phyloP scores from a whole-genome alignment of 2,329 filamentous ascomycete species.

The Neophaeococcomyces aloes region DNA sequence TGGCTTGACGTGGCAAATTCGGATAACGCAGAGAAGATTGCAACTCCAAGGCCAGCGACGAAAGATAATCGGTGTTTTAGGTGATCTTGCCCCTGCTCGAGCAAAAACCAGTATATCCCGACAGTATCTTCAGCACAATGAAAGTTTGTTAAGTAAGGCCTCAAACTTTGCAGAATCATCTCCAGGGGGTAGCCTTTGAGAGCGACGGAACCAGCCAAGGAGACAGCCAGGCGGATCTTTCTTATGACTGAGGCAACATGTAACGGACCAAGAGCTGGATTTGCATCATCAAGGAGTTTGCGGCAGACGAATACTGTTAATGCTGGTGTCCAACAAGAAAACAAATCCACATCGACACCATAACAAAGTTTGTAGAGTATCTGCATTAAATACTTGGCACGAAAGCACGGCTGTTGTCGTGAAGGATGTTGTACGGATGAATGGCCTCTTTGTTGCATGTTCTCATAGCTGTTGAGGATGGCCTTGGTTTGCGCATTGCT shows the following conservation, averaged over 20 bases:
- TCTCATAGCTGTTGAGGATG: slow-evolving; percentile 53
- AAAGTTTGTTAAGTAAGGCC: slow-evolving; percentile 66
- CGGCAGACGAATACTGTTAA: slow-evolving; percentile 65
- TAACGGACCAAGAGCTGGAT: slow-evolving; percentile 72
- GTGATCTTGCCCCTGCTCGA: slow-evolving; percentile 56
- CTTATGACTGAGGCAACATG: slow-evolving; percentile 79
- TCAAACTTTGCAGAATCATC: slow-evolving; percentile 74
- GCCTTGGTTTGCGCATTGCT: slow-evolving; percentile 49
- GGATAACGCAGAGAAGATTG: slow-evolving; percentile 66
- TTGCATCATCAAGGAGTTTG: slow-evolving; percentile 67
- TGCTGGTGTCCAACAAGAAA: slow-evolving; percentile 62
- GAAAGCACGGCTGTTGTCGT: slow-evolving; percentile 81
- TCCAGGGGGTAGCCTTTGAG: slow-evolving; percentile 72
- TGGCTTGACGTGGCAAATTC: slow-evolving; percentile 65
- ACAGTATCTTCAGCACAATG: slow-evolving; percentile 87
- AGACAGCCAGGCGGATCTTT: slow-evolving; percentile 72
- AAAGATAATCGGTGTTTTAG: slow-evolving; percentile 61
- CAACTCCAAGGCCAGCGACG: slow-evolving; percentile 67
- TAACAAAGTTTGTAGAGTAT: slow-evolving; percentile 70
- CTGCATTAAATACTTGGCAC: slow-evolving; percentile 61
- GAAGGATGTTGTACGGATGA: slow-evolving; percentile 57
- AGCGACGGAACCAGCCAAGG: slow-evolving; percentile 63
- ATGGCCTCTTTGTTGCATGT: slow-evolving; percentile 59
- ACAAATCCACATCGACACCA: slow-evolving; percentile 54
- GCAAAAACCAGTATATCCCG: slow-evolving; percentile 74